These are phyloP conservation scores for Fusarium sp. DNA, from an alignment of 2,329 filamentous ascomycete genomes.

Conservation along the genomic window DNA sequence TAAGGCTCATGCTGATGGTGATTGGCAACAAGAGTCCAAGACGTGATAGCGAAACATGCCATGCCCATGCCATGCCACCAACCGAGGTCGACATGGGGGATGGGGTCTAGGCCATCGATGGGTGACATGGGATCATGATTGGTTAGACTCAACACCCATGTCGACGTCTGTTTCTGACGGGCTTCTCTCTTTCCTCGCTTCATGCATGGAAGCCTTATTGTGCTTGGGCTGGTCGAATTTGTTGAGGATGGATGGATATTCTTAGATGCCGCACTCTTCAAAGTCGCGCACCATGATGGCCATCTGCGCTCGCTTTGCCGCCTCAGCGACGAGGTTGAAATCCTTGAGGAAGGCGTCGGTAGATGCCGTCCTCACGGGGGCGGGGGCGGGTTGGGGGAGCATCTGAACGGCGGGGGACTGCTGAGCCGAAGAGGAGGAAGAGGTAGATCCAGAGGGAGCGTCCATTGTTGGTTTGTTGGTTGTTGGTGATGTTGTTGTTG, in stretches of 20 bases:
- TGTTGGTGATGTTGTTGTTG: neutral
- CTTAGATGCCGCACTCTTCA: slow-evolving; percentile 73
- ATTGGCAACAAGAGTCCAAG: neutral
- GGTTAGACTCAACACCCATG: neutral
- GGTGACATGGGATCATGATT: neutral
- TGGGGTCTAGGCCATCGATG: neutral
- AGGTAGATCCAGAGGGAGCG: slow-evolving; percentile 48
- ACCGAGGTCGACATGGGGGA: neutral
- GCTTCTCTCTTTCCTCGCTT: neutral
- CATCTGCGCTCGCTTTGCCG: slow-evolving; percentile 92
- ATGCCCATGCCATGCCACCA: neutral
- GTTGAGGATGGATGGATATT: neutral
- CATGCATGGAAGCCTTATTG: neutral
- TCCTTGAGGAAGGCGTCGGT: slow-evolving; percentile 78
- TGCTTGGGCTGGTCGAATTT: neutral
- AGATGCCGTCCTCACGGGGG: slow-evolving; percentile 52
- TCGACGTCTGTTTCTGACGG: neutral
- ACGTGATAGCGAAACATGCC: neutral
- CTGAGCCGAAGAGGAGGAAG: slow-evolving; percentile 45
- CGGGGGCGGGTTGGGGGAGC: slow-evolving; percentile 38
- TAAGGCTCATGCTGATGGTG: neutral
- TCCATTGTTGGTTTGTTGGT: slow-evolving; percentile 44
- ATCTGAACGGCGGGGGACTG: slow-evolving; percentile 36
- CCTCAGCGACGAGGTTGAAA: slow-evolving; percentile 89
- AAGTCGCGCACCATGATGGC: slow-evolving; percentile 89